Conservation (phyloP, 768 basidiomycete genomes). For the Termitomyces sp. region DNA sequence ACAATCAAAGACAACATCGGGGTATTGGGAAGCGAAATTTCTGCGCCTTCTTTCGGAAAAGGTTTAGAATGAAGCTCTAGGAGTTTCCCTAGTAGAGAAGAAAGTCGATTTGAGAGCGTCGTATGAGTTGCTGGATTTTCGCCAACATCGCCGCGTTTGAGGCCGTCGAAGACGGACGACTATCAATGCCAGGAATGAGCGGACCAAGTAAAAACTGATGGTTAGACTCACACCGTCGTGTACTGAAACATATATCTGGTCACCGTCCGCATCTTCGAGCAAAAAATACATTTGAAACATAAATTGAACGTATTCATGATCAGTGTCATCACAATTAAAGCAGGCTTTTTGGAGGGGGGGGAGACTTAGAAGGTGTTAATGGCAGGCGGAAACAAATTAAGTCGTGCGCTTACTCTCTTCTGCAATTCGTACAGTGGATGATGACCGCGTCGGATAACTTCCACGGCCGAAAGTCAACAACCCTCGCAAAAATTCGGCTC, state of each 20-base stretch:
- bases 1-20: constrained; percentile 10
- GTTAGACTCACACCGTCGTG: constrained; percentile 33
- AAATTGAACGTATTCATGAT: constrained; percentile 42
- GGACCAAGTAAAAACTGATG: background rate
- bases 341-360: constrained; percentile 38
- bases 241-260: constrained; percentile 39
- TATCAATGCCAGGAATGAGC: constrained; percentile 14
- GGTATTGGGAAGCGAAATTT: constrained; percentile 1
- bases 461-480: constrained; percentile 52
- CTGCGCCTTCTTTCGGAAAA: background rate
- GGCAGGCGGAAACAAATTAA: background rate
- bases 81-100: constrained; percentile 43
- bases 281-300: constrained; percentile 44
- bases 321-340: constrained; percentile 45
- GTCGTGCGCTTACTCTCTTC: constrained; percentile 33
- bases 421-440: constrained; percentile 48
- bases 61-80: constrained; percentile 28
- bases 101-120: constrained; percentile 34
- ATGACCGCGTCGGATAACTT: constrained; percentile 40
- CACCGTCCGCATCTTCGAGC: constrained; percentile 44
- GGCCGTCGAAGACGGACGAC: constrained; percentile 38
- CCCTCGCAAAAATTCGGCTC: constrained; percentile 42
- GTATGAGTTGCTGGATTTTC: constrained; percentile 31
- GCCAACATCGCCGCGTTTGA: constrained; percentile 37
- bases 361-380: constrained; percentile 29